A percentile compares a stretch with the other conserved stretches of the same genome.
These are phyloP conservation scores for Lasiodiplodia sp. DNA, from an alignment of 2,329 filamentous ascomycete species.

Conservation along the genomic window DNA sequence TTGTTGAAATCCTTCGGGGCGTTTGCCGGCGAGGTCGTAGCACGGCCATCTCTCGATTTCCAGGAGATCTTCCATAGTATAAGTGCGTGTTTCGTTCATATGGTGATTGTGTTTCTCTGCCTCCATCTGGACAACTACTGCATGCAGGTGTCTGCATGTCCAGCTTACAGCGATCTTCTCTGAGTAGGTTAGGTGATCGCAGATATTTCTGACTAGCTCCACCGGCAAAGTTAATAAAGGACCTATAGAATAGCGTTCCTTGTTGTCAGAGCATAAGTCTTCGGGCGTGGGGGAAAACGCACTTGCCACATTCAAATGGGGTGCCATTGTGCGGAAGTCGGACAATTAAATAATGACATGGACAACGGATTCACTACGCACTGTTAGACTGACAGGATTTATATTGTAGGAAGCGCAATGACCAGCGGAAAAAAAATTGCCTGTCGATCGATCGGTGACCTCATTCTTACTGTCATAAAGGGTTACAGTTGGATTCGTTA, in stretches of 20 bases:
- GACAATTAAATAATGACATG: too few relatives aligned
- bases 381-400: too few relatives aligned
- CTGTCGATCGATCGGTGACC: too few relatives aligned
- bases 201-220: neutral
- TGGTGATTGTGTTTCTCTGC: neutral
- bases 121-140: neutral
- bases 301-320: neutral
- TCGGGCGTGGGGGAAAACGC: neutral
- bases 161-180: slow-evolving; percentile 1
- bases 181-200: neutral
- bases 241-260: neutral
- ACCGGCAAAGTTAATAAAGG: neutral
- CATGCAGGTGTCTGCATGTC: neutral
- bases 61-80: slow-evolving; percentile 2
- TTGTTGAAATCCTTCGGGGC: neutral
- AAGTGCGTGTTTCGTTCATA: neutral
- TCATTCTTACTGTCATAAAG: too few relatives aligned
- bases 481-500: too few relatives aligned
- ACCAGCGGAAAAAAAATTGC: too few relatives aligned
- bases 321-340: neutral
- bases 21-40: neutral
- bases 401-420: too few relatives aligned
- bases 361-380: too few relatives aligned
- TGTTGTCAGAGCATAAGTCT: neutral
- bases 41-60: slow-evolving; percentile 7